Base-by-base conservation (phyloP, 345 rosid genomes). In the Hibiscus trionum region DNA sequence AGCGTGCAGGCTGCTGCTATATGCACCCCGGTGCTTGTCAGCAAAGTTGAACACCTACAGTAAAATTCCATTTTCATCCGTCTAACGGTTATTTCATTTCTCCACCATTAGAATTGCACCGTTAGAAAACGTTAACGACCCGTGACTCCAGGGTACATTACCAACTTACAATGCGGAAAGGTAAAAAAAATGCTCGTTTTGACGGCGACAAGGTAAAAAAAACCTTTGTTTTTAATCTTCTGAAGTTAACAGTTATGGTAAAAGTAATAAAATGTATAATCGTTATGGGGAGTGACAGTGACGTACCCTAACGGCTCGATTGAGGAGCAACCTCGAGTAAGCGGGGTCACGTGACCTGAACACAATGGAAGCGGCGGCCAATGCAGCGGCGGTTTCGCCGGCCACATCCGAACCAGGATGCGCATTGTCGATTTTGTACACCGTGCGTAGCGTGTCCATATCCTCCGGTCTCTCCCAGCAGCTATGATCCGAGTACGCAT, bases 401-500 rank as follows among this genome's bases (percentile, higher is more conserved):
- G 97, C 99, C 26, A 94, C 97, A 69, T 94, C 99, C 3, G 99
- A 94, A 2, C 97, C 99, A 0, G 99, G 97, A 57, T 90, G 95
- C 71, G 81, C 71, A 31, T 78, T 19, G 58, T 91, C 94, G 72
- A 94, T 86, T 80, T 84, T 86, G 87, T 86, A 94, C 17, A 84
- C 96, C 0, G 88, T 84, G 4, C 99, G 88, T 5, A 87, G 86
- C 0, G 97, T 91, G 77, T 91, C 98, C 96, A 91, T 94, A 66
- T 94, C 98, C 82, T 94, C 98, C 0, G 98, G 98, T 58, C 98
- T 70, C 77, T 94, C 97, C 97, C 97, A 92, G 77, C 97, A 92
- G 86, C 79, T 82, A 49, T 95, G 99, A 69, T 95, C 99, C 42
- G 91, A 82, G 82, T 76, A 87, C 6, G 99, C 83, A 62, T 94